Percentiles rank a stretch among this genome's conserved stretches.
These are phyloP conservation scores for Boletus sensibilis DNA, from an alignment of 768 basidiomycete species.

Conservation along the genomic window DNA sequence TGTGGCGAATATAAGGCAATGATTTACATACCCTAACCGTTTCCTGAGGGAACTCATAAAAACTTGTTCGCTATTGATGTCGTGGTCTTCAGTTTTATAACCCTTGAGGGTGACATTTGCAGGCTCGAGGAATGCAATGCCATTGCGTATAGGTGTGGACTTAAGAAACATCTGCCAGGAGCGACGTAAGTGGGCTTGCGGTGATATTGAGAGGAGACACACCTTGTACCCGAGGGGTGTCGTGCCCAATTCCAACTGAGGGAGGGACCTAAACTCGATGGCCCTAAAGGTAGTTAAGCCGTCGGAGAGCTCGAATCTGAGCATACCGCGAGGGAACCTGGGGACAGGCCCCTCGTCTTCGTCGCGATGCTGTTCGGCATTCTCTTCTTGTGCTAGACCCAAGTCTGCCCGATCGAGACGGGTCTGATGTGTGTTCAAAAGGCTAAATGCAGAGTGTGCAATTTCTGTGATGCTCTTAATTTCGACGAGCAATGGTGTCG, in stretches of 20 bases:
- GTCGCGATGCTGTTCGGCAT: conserved; percentile 47
- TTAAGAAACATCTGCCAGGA: conserved; percentile 61
- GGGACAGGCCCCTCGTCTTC: conserved; percentile 75
- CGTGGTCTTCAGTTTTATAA: conserved; percentile 62
- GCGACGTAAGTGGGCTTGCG: background rate
- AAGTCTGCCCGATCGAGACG: conserved; percentile 58
- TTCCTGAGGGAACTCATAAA: conserved; percentile 61
- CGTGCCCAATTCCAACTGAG: conserved; percentile 64
- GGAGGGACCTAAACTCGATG: conserved; percentile 73
- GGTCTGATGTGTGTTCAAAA: conserved; percentile 67
- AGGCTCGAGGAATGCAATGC: conserved; percentile 78
- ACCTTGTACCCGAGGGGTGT: conserved; percentile 88
- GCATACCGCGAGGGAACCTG: conserved; percentile 78
- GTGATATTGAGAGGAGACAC: background rate
- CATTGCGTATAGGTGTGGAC: conserved; percentile 63
- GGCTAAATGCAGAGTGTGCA: conserved; percentile 75
- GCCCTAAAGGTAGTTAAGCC: conserved; percentile 68
- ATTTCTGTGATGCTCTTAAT: conserved; percentile 80
- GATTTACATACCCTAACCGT: conserved; percentile 61
- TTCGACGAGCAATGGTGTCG: conserved; percentile 66
- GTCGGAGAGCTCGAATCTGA: conserved; percentile 74
- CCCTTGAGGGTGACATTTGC: conserved; percentile 59
- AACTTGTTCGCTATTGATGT: conserved; percentile 51
- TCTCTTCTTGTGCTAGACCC: conserved; percentile 36
- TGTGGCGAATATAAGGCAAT: background rate